Conservation (phyloP, 192 early-diverging fungal species). For the Rhizophagus sp. region DNA sequence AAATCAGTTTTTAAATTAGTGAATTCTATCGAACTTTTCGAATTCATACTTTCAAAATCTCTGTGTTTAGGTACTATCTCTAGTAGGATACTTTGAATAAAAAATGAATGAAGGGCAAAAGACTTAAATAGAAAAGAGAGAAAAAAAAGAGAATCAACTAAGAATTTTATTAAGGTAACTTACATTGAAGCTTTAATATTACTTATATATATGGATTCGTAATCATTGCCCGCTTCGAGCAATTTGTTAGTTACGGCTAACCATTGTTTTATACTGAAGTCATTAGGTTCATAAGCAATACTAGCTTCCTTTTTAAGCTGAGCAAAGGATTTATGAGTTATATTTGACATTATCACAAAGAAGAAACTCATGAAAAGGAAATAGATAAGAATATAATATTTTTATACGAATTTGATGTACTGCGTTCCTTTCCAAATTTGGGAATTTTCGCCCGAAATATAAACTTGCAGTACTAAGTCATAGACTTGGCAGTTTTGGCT, state of each 20-base stretch:
- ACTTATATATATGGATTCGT: neutral
- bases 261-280: neutral
- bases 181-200: slow-evolving; percentile 14
- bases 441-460: too few relatives aligned
- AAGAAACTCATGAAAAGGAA: neutral
- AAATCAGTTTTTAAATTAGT: neutral
- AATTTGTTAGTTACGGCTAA: neutral
- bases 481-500: too few relatives aligned
- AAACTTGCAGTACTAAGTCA: too few relatives aligned
- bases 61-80: slow-evolving; percentile 12
- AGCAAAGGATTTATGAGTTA: neutral
- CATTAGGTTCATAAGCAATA: neutral
- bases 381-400: neutral
- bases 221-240: neutral
- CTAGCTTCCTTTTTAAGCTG: neutral
- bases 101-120: too few relatives aligned
- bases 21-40: neutral
- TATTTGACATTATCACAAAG: neutral
- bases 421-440: too few relatives aligned
- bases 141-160: too few relatives aligned
- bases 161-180: neutral
- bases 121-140: too few relatives aligned
- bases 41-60: neutral
- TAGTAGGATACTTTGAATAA: neutral
- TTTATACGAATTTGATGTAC: too few relatives aligned